Percentiles rank a stretch among this genome's conserved stretches.
These are phyloP conservation scores for Ceratocystis cacaofunesta DNA, from an alignment of 2,329 filamentous ascomycete genomes.

Conservation along the genomic window DNA sequence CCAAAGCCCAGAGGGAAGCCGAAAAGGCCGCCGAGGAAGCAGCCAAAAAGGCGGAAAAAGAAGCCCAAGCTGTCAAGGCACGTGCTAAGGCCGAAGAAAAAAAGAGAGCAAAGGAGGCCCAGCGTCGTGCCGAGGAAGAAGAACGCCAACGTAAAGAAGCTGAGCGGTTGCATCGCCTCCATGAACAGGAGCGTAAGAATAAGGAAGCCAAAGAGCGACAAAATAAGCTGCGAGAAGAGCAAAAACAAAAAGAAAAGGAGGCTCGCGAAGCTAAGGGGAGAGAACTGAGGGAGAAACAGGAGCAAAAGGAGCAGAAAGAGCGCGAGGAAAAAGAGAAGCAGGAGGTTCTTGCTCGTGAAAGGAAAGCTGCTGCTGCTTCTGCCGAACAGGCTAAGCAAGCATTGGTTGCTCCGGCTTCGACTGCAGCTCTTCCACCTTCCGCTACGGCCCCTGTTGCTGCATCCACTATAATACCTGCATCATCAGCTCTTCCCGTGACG, in stretches of 20 bases:
- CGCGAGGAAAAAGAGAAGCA: slow-evolving; percentile 8
- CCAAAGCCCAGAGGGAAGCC: slow-evolving; percentile 73
- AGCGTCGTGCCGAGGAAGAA: slow-evolving; percentile 81
- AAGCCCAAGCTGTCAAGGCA: slow-evolving; percentile 66
- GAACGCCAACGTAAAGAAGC: slow-evolving; percentile 72
- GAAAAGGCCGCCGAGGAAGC: slow-evolving; percentile 82
- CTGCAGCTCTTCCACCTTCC: background rate
- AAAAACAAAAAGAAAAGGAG: slow-evolving; percentile 66
- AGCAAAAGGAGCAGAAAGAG: slow-evolving; percentile 32
- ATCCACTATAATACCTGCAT: background rate
- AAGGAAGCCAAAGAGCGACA: slow-evolving; percentile 44
- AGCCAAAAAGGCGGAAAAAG: slow-evolving; percentile 58
- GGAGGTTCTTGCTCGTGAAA: background rate
- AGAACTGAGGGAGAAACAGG: slow-evolving; percentile 34
- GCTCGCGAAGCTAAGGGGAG: slow-evolving; percentile 55
- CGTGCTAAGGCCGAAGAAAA: slow-evolving; percentile 76
- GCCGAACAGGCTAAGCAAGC: background rate
- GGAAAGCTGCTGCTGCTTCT: background rate
- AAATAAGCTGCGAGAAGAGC: slow-evolving; percentile 73
- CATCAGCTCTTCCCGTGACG: background rate
- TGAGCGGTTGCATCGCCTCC: slow-evolving; percentile 61
- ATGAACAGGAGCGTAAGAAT: slow-evolving; percentile 78
- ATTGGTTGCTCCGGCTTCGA: background rate
- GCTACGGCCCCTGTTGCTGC: background rate
- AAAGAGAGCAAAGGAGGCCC: slow-evolving; percentile 76